These are phyloP conservation scores for Globisporangium paddicum DNA, from an alignment of 352 stramenopile species.

Conservation along the genomic window DNA sequence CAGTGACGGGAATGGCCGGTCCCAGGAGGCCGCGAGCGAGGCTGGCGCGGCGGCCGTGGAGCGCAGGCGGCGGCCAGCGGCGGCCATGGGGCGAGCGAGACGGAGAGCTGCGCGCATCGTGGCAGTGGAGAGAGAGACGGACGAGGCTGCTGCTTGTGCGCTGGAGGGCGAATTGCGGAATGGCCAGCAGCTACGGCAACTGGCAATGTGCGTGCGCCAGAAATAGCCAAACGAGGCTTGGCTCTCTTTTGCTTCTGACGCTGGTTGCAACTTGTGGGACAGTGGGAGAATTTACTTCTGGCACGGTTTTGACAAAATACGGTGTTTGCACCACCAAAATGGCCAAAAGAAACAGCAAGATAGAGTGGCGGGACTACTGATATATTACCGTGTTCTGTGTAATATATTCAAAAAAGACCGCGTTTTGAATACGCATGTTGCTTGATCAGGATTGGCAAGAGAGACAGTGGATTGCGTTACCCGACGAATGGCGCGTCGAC, in stretches of 20 bases:
- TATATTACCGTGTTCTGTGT: constrained; percentile 3
- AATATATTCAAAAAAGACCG: background rate
- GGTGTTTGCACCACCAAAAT: constrained; percentile 24
- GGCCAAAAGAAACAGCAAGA: constrained; percentile 2
- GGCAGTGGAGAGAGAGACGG: background rate
- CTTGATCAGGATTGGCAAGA: constrained; percentile 7
- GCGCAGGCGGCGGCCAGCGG: constrained; percentile 7
- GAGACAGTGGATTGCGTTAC: constrained; percentile 33
- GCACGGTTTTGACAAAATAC: constrained; percentile 7
- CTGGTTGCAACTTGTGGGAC: background rate
- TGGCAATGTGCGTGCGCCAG: background rate
- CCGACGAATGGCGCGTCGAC: constrained; percentile 20
- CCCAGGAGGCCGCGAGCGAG: constrained; percentile 65
- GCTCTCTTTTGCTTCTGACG: background rate
- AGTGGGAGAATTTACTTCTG: background rate
- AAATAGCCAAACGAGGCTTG: background rate
- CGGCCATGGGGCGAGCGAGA: constrained; percentile 23
- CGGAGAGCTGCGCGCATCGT: constrained; percentile 31
- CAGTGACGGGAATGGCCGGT: constrained; percentile 74
- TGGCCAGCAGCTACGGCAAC: constrained; percentile 4
- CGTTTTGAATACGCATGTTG: background rate
- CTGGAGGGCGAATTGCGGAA: constrained; percentile 12
- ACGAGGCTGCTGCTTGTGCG: constrained; percentile 1
- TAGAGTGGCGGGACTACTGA: background rate
- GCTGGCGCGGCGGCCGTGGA: constrained; percentile 45